Evolutionary conservation across 306 rosid species (phyloP).

Genomic region (Mimosa bimucronata): DNA sequence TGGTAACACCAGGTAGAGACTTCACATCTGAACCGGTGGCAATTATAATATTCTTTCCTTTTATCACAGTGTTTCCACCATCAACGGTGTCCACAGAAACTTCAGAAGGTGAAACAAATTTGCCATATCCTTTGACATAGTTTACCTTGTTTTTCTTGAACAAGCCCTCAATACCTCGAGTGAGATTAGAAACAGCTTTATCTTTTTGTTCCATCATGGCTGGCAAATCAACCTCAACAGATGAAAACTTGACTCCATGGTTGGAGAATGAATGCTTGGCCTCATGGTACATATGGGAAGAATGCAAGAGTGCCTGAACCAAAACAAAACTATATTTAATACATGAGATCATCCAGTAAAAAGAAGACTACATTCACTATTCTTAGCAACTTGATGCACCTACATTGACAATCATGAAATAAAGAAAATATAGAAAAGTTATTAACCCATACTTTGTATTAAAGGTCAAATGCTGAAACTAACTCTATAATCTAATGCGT

Average conservation of each 20-base stretch:
- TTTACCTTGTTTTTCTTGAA: constrained; percentile 97
- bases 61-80: constrained; percentile 75
- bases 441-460: background rate
- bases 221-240: constrained; percentile 85
- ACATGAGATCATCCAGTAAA: constrained; percentile 27
- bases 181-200: constrained; percentile 85
- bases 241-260: constrained; percentile 87
- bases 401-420: background rate
- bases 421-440: background rate
- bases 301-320: constrained; percentile 91
- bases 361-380: constrained; percentile 4
- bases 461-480: background rate
- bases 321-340: constrained; percentile 12
- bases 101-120: constrained; percentile 79
- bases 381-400: background rate
- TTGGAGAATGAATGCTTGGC: constrained; percentile 81
- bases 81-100: constrained; percentile 82
- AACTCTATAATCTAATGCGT: background rate
- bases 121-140: constrained; percentile 96
- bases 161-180: constrained; percentile 89
- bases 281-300: constrained; percentile 97
- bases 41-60: constrained; percentile 83
- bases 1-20: constrained; percentile 83
- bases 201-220: constrained; percentile 97
- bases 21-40: constrained; percentile 99